phyloP scores from a whole-genome alignment of 2,329 filamentous ascomycete species.

The Fonsecaea monophora region DNA sequence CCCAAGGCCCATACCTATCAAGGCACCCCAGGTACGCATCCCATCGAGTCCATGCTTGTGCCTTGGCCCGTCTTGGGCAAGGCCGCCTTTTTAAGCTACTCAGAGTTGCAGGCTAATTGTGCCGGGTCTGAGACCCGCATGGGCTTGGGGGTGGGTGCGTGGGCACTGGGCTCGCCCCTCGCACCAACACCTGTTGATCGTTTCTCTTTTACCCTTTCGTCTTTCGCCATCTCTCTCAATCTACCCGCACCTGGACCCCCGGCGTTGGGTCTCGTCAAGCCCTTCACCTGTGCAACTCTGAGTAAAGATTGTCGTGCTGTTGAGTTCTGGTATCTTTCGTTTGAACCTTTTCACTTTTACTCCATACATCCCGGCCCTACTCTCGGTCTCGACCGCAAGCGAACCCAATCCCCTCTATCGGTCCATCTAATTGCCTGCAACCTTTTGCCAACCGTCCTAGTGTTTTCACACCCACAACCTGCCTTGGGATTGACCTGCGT shows the following conservation, averaged over 20 bases:
- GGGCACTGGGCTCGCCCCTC: not conserved
- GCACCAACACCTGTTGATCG: conserved; percentile 18
- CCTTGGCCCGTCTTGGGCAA: conserved; percentile 1
- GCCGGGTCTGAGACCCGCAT: not conserved
- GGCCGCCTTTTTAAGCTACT: conserved; percentile 5
- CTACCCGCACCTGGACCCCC: conserved; percentile 6
- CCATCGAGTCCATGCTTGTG: not conserved
- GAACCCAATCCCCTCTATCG: conserved; percentile 6
- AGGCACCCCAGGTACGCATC: not conserved
- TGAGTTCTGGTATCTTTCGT: not conserved
- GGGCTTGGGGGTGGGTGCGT: not conserved
- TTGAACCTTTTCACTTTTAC: not conserved
- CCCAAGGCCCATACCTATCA: not conserved
- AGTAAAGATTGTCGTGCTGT: conserved; percentile 3
- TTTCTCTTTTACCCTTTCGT: conserved; percentile 13
- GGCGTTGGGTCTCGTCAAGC: not conserved
- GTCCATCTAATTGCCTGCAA: conserved; percentile 10
- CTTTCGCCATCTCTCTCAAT: not conserved
- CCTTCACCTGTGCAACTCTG: conserved; percentile 1
- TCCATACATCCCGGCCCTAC: conserved; percentile 10
- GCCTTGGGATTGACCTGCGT: not conserved
- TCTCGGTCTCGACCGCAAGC: conserved; percentile 9
- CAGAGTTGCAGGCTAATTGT: conserved; percentile 14
- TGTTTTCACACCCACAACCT: conserved; percentile 5
- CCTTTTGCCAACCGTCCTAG: conserved; percentile 10